These are phyloP conservation scores for Dactylorhiza incarnata DNA, from an alignment of 106 monocot species.

Conservation along the genomic window DNA sequence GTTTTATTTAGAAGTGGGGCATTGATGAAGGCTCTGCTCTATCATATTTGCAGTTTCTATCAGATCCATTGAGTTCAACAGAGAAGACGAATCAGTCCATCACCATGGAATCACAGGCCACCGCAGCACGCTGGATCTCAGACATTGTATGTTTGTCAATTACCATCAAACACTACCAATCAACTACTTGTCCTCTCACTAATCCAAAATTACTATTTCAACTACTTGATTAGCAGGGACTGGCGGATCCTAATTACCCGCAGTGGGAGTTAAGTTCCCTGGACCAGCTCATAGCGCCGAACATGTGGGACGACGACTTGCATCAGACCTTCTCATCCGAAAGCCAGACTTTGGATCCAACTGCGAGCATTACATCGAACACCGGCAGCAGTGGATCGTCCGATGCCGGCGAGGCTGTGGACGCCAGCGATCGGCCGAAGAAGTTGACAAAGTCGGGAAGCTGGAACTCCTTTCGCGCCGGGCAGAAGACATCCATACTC, in stretches of 20 bases:
- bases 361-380: conserved; percentile 8
- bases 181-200: background rate
- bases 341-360: background rate
- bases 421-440: conserved; percentile 1
- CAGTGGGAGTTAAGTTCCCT: conserved; percentile 8
- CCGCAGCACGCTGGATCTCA: background rate
- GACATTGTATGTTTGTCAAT: background rate
- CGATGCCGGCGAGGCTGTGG: background rate
- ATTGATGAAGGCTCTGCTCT: background rate
- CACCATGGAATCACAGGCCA: conserved; percentile 2
- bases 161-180: background rate
- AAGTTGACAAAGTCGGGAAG: conserved; percentile 10
- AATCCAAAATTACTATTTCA: background rate
- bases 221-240: background rate
- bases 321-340: background rate
- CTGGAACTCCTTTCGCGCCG: background rate
- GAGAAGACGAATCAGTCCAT: background rate
- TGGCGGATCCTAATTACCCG: background rate
- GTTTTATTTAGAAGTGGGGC: background rate
- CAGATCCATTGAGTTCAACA: background rate
- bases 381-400: conserved; percentile 3
- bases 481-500: background rate
- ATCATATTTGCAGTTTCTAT: background rate
- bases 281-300: conserved; percentile 3
- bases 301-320: background rate